phyloP scores from a whole-genome alignment of 2,329 filamentous ascomycete genomes.

The Microsporum canis region DNA sequence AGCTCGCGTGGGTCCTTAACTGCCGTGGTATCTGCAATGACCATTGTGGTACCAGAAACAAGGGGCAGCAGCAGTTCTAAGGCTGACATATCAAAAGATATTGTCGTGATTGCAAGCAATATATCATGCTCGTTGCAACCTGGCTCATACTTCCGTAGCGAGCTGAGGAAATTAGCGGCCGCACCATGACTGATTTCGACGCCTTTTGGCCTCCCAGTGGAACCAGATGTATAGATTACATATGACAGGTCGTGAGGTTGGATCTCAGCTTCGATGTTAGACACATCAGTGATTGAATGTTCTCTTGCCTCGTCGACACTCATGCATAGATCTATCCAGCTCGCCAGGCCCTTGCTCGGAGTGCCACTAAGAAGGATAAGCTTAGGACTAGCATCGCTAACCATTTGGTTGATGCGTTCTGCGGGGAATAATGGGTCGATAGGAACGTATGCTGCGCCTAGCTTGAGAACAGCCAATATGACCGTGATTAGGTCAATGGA shows the following conservation, averaged over 20 bases:
- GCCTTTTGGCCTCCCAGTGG: slow-evolving; percentile 32
- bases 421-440: slow-evolving; percentile 30
- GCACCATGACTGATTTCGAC: slow-evolving; percentile 23
- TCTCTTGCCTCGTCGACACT: slow-evolving; percentile 17
- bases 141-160: slow-evolving; percentile 2
- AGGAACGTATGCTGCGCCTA: slow-evolving; percentile 28
- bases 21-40: slow-evolving; percentile 16
- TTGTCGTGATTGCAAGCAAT: slow-evolving; percentile 15
- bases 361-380: slow-evolving; percentile 19
- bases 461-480: slow-evolving; percentile 27
- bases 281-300: slow-evolving; percentile 20
- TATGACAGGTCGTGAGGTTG: slow-evolving; percentile 24
- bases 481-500: slow-evolving; percentile 24
- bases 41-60: slow-evolving; percentile 9
- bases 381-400: slow-evolving; percentile 20
- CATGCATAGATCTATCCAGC: not conserved
- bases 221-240: slow-evolving; percentile 26
- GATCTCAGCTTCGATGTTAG: slow-evolving; percentile 8
- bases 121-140: slow-evolving; percentile 9
- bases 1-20: slow-evolving; percentile 17
- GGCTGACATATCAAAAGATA: slow-evolving; percentile 15
- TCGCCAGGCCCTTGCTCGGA: slow-evolving; percentile 14
- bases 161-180: slow-evolving; percentile 14
- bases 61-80: slow-evolving; percentile 11
- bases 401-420: slow-evolving; percentile 24